phyloP scores from a whole-genome alignment of 257 asterid species.

The Anisodus tanguticus region DNA sequence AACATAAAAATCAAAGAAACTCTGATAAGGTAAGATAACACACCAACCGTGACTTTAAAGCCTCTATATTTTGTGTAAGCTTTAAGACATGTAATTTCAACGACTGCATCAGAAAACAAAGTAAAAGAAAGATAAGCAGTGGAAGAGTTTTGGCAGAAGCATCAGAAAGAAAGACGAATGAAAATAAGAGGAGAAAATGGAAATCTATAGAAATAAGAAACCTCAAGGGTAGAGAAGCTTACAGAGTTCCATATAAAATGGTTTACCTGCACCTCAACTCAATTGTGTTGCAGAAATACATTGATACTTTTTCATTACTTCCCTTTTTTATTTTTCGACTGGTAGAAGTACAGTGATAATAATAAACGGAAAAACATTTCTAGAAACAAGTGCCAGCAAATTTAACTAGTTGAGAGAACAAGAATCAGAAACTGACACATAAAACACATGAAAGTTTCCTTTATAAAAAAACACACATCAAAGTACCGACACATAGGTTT shows the following conservation, averaged over 20 bases:
- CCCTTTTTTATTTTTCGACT: not conserved
- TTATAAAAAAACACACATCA: not conserved
- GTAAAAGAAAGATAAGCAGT: conserved; percentile 34
- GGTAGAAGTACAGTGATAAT: not conserved
- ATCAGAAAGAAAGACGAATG: not conserved
- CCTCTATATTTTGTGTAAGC: conserved; percentile 74
- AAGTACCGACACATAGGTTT: not conserved
- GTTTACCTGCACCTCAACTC: conserved; percentile 12
- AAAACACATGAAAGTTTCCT: not conserved
- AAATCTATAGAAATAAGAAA: conserved; percentile 18
- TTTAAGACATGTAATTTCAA: conserved; percentile 82
- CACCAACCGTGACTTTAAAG: conserved; percentile 79
- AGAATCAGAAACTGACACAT: not conserved
- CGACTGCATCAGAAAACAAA: conserved; percentile 70
- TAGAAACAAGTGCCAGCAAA: not conserved
- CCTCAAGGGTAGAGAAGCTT: conserved; percentile 17
- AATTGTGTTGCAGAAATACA: not conserved
- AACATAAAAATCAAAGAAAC: not conserved
- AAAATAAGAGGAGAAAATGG: not conserved
- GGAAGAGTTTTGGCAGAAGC: conserved; percentile 5
- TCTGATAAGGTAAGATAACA: conserved; percentile 25
- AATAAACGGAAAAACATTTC: not conserved
- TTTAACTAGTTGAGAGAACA: not conserved
- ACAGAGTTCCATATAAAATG: not conserved
- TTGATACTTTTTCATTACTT: not conserved